phyloP scores from a whole-genome alignment of 306 rosid species.

The Arachis hypogaea region DNA sequence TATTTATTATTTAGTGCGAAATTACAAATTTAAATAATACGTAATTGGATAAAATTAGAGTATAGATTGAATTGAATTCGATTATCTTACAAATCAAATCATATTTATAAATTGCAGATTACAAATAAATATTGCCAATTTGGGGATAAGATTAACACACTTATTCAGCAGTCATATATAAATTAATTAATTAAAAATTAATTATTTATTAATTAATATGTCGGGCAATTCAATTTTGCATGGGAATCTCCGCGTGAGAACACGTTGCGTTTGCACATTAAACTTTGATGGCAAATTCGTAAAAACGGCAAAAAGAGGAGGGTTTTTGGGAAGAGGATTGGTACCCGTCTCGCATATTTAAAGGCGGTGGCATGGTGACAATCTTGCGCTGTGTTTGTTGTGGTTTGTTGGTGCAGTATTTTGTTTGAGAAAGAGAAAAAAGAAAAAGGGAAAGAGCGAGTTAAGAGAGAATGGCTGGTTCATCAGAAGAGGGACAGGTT shows the following conservation, averaged over 20 bases:
- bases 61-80: too few species aligned
- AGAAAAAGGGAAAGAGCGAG: background rate
- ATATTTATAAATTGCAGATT: too few species aligned
- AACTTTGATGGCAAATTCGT: constrained; percentile 45
- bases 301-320: background rate
- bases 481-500: constrained; percentile 74
- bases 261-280: background rate
- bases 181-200: too few species aligned
- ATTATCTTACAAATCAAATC: too few species aligned
- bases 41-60: too few species aligned
- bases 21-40: too few species aligned
- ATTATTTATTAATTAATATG: background rate
- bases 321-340: background rate
- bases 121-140: too few species aligned
- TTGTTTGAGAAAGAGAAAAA: background rate
- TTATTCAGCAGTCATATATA: too few species aligned
- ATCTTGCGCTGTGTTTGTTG: too few species aligned
- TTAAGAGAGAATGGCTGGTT: constrained; percentile 50
- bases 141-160: too few species aligned
- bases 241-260: constrained; percentile 24
- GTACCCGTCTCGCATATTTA: constrained; percentile 21
- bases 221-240: background rate
- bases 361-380: background rate
- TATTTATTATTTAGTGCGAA: too few species aligned
- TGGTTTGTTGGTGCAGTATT: constrained; percentile 9